These are phyloP conservation scores for Eucalyptus cloeziana DNA, from an alignment of 345 rosid genomes.

Conservation along the genomic window DNA sequence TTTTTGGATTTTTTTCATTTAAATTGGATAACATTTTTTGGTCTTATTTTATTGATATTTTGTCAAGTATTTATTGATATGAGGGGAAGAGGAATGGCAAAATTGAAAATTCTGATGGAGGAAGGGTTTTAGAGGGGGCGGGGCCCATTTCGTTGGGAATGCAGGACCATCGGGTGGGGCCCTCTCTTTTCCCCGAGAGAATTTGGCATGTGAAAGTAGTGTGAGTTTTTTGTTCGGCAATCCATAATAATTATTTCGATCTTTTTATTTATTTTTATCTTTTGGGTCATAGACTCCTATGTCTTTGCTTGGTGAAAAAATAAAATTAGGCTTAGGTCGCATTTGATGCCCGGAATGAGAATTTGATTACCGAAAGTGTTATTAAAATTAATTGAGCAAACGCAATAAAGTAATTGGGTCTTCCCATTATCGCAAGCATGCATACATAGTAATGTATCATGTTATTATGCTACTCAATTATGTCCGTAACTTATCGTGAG, in stretches of 20 bases:
- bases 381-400: neutral
- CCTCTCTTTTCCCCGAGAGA: neutral
- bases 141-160: neutral
- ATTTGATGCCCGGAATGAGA: neutral
- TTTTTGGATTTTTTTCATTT: neutral
- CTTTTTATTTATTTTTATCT: neutral
- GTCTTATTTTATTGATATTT: neutral
- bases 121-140: neutral
- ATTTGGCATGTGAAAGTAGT: neutral
- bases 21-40: neutral
- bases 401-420: neutral
- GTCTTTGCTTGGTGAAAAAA: neutral
- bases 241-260: neutral
- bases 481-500: fast-evolving
- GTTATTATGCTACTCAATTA: neutral
- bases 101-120: neutral
- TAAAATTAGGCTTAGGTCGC: neutral
- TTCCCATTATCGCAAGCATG: neutral
- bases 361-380: neutral
- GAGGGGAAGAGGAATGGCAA: neutral
- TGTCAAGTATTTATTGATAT: neutral
- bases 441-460: neutral
- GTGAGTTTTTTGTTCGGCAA: neutral
- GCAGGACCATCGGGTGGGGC: neutral
- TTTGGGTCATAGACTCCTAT: neutral